Conservation (phyloP, 179 eudicot species). For the Spinacia oleracea region DNA sequence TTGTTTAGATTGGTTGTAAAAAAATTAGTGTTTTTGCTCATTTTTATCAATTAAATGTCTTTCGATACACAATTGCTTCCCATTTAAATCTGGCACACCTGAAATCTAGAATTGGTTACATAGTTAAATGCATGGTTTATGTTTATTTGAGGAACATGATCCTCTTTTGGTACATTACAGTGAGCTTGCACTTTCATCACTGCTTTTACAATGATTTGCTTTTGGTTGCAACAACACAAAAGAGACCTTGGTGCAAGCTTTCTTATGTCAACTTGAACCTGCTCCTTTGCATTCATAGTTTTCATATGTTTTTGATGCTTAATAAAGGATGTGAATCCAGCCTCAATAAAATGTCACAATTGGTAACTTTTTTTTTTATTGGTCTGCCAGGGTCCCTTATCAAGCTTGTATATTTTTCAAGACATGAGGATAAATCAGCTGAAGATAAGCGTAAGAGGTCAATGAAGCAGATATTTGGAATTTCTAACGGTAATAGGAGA, state of each 20-base stretch:
- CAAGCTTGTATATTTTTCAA: constrained; percentile 90
- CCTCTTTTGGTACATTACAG: not conserved
- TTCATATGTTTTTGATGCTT: too few relatives aligned
- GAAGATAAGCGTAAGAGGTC: constrained; percentile 74
- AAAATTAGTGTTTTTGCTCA: not conserved
- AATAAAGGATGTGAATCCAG: not conserved
- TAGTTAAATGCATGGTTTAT: not conserved
- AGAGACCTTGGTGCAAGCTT: too few relatives aligned
- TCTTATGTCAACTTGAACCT: not conserved
- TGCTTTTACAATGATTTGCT: not conserved
- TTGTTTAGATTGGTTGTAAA: not conserved
- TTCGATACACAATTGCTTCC: not conserved
- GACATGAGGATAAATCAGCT: constrained; percentile 74
- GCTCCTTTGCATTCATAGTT: not conserved
- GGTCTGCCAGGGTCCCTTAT: constrained; percentile 79
- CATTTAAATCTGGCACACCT: not conserved
- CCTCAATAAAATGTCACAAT: constrained; percentile 2
- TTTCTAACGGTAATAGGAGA: constrained; percentile 66
- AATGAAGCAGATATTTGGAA: constrained; percentile 59
- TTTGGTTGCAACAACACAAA: not conserved
- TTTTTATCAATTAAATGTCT: not conserved
- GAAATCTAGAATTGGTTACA: not conserved
- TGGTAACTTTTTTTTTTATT: not conserved
- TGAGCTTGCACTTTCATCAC: not conserved
- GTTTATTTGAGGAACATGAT: not conserved